Conservation (phyloP, 768 basidiomycete species). For the Collybia sordida region DNA sequence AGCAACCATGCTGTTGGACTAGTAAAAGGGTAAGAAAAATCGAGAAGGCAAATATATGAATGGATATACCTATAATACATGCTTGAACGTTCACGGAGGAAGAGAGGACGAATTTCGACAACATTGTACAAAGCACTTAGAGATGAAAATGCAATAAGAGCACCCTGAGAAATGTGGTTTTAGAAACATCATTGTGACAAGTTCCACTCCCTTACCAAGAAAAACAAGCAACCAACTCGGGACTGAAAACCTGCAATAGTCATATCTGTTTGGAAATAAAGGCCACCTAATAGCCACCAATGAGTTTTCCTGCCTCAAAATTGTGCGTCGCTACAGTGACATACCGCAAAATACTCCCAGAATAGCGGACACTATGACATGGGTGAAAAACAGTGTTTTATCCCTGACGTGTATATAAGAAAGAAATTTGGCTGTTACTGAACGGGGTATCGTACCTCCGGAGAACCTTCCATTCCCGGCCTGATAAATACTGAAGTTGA, state of each 20-base stretch:
- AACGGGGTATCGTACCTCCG: conserved; percentile 42
- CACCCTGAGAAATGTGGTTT: conserved; percentile 51
- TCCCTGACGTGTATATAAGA: conserved; percentile 48
- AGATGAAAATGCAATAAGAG: conserved; percentile 88
- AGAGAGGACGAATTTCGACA: conserved; percentile 79
- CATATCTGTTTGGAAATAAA: conserved; percentile 78
- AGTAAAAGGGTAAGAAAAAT: conserved; percentile 1
- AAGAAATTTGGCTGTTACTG: neutral
- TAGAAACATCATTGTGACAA: neutral
- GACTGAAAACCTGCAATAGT: conserved; percentile 94
- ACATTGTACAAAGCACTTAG: conserved; percentile 90
- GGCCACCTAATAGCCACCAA: conserved; percentile 52
- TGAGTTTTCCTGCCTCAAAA: neutral
- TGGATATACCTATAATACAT: conserved; percentile 74
- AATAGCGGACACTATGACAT: conserved; percentile 65
- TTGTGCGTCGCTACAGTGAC: conserved; percentile 12
- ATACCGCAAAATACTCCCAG: conserved; percentile 86
- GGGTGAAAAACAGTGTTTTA: conserved; percentile 79
- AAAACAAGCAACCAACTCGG: conserved; percentile 92
- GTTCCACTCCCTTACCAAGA: conserved; percentile 55
- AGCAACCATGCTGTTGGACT: conserved; percentile 91
- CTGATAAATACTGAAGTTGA: conserved; percentile 79
- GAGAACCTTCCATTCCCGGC: conserved; percentile 84
- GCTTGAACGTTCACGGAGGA: conserved; percentile 86
- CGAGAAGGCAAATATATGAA: neutral